A percentile compares a stretch with the other conserved stretches of the same genome.
phyloP scores from a whole-genome alignment of 108 stramenopile genomes.

The Nannochloropsis oceanica region DNA sequence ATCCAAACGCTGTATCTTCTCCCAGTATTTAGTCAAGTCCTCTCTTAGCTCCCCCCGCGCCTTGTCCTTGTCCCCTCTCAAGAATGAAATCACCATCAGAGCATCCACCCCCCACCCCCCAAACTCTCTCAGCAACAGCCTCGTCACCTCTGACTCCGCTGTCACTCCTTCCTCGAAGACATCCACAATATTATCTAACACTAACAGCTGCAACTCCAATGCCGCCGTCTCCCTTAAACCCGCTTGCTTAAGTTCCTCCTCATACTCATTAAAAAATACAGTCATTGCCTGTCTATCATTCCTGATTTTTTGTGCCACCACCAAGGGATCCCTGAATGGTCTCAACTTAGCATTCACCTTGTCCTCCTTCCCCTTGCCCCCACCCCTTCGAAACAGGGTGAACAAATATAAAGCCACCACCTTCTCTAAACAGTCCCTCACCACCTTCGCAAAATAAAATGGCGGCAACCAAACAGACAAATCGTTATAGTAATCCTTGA shows the following conservation, averaged over 20 bases:
- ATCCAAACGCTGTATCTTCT: neutral
- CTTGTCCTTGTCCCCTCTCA: neutral
- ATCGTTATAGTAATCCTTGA: neutral
- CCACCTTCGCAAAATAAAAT: neutral
- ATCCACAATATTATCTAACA: neutral
- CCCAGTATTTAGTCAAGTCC: neutral
- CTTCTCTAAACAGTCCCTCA: neutral
- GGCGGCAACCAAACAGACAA: neutral
- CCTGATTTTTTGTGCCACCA: neutral
- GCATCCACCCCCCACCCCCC: neutral
- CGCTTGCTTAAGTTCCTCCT: neutral
- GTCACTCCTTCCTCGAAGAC: neutral
- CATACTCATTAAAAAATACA: neutral
- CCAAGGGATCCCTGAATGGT: neutral
- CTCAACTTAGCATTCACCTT: neutral
- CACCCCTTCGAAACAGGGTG: neutral
- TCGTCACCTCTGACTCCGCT: neutral
- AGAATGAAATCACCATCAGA: neutral
- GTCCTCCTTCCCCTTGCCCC: neutral
- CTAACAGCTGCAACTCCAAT: neutral
- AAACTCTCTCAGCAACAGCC: neutral
- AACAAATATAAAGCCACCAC: neutral
- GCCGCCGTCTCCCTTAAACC: neutral
- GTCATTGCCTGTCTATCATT: neutral
- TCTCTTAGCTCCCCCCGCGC: neutral